Base-by-base conservation (phyloP, 768 basidiomycete genomes). In the Tylopilus sp. region DNA sequence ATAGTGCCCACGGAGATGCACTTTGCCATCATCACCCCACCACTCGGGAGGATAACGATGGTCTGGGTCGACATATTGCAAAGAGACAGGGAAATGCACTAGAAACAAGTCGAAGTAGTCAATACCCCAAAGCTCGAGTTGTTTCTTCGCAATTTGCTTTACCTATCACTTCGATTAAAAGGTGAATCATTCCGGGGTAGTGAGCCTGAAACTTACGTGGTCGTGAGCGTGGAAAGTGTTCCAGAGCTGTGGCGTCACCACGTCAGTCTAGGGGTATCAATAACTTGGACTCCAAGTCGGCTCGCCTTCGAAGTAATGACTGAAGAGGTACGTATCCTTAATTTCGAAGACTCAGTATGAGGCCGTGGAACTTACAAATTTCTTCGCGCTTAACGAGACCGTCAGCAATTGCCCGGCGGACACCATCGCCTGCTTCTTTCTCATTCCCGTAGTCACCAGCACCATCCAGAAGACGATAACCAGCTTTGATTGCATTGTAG, bases 371-470 rank as follows among this genome's bases (percentile, higher is more conserved):
- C 86, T 73, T 68, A 88, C 87, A 91, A 28, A 96, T 74, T 13
- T 96, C 92, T 69, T 92, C 89, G 31, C 93, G 81, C 71, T 88
- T 92, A 53, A 96, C 87, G 33, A 94, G 65, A 14, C 92, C 91
- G 8, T 92, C 89, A 36, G 74, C 67, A 58, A 94, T 79, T n/a
- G 91, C 92, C 14, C 84, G 82, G 48, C 76, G 78, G 52, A 94
- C 78, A 57, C 92, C 92, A 62, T 84, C 78, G 2, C 89, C 91
- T 6, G 87, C 86, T 29, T 92, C 84, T 63, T 85, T 88, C 72
- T 96, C 93, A 58, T 96, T 95, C 9, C 88, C 92, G 67, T 92
- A 93, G 72, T 91, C 89, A 59, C 83, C 82, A 29, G 91, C 91
- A 55, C 89, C 86, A 52, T 93, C 92, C 50, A 96, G 77, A 50